Percentiles rank a stretch among this genome's conserved stretches.
Evolutionary conservation across 176 grass and related monocot genomes (phyloP).

Genomic region (Aechmea fasciata): DNA sequence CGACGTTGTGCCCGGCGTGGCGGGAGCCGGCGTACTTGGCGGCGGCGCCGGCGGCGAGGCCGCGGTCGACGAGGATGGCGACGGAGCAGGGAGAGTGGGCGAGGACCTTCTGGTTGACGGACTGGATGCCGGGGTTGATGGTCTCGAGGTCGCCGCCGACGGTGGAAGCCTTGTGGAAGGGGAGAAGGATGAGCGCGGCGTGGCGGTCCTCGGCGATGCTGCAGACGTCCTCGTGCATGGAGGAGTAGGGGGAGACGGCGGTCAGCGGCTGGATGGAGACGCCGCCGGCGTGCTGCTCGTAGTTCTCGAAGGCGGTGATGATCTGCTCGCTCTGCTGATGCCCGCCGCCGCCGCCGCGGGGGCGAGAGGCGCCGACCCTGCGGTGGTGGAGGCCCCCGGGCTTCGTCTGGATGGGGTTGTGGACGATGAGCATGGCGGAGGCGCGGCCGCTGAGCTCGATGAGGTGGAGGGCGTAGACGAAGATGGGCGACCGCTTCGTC

Average conservation of each 20-base stretch:
- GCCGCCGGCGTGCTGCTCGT: constrained; percentile 17
- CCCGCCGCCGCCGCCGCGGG: not conserved
- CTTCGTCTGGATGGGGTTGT: constrained; percentile 1
- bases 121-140: constrained; percentile 12
- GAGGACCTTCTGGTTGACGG: constrained; percentile 30
- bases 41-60: constrained; percentile 1
- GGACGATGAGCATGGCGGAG: constrained; percentile 39
- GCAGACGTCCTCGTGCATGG: constrained; percentile 31
- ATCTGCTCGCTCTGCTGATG: constrained; percentile 25
- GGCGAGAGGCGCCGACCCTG: not conserved
- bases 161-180: constrained; percentile 35
- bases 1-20: constrained; percentile 14
- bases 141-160: constrained; percentile 33
- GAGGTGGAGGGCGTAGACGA: constrained; percentile 34
- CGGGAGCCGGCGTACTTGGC: not conserved
- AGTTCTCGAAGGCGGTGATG: constrained; percentile 29
- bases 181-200: constrained; percentile 28
- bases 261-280: constrained; percentile 25
- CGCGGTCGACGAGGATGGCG: constrained; percentile 33
- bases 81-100: constrained; percentile 26
- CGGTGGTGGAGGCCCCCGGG: not conserved
- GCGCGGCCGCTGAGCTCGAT: constrained; percentile 27
- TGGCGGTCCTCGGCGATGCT: constrained; percentile 28
- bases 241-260: constrained; percentile 14
- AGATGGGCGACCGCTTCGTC: constrained; percentile 27